phyloP scores from a whole-genome alignment of 140 eudicot genomes.

The Senecio squalidus region DNA sequence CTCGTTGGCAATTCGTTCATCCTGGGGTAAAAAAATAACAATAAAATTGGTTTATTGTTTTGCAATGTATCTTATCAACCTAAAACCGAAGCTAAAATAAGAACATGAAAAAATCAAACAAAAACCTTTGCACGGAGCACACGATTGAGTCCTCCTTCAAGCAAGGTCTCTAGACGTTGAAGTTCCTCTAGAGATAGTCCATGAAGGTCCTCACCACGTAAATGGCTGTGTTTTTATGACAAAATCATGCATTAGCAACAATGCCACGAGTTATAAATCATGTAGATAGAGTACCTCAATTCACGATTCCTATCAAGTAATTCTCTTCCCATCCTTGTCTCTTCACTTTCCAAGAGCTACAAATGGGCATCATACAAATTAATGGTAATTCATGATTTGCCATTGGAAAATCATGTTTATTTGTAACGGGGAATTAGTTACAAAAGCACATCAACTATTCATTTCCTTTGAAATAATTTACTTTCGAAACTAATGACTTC shows the following conservation, averaged over 20 bases:
- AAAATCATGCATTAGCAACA: slow-evolving; percentile 10
- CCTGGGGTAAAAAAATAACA: slow-evolving; percentile 23
- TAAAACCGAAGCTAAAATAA: slow-evolving; percentile 1
- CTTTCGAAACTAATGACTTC: no score
- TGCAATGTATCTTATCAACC: neutral
- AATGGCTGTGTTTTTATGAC: slow-evolving; percentile 28
- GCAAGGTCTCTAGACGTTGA: slow-evolving; percentile 46
- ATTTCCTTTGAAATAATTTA: no score
- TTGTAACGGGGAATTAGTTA: neutral
- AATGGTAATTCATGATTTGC: neutral
- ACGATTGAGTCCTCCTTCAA: slow-evolving; percentile 47
- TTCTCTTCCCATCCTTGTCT: slow-evolving; percentile 35
- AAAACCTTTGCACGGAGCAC: slow-evolving; percentile 47
- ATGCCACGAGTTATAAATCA: neutral
- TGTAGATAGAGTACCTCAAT: slow-evolving; percentile 33
- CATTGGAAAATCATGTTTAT: neutral
- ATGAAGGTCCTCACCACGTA: slow-evolving; percentile 57
- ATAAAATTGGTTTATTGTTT: neutral
- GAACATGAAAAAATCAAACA: neutral
- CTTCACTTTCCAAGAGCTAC: slow-evolving; percentile 41
- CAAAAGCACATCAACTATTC: no score
- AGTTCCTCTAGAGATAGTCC: slow-evolving; percentile 52
- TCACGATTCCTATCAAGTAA: slow-evolving; percentile 41
- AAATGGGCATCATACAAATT: neutral
- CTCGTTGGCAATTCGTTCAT: slow-evolving; percentile 39